Evolutionary conservation across 2,329 filamentous ascomycete species (phyloP).

Genomic region (Ciborinia camelliae): DNA sequence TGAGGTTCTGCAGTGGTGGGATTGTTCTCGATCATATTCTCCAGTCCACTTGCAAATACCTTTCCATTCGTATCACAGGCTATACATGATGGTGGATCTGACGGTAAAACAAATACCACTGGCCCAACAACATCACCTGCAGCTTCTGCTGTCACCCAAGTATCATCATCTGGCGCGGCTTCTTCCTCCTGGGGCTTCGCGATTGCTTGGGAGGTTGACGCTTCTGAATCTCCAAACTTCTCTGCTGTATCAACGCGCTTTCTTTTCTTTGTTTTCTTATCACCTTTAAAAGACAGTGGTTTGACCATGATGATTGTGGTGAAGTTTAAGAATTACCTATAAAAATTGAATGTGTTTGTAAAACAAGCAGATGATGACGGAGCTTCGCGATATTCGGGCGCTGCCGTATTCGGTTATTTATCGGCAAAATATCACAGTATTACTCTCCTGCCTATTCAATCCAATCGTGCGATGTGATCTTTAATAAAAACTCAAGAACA

Average conservation of each 20-base stretch:
- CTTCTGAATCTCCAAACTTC: constrained; percentile 37
- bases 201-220: constrained; percentile 29
- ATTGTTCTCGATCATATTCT: constrained; percentile 85
- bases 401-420: constrained; percentile 9
- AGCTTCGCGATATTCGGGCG: constrained; percentile 14
- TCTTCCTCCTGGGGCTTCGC: constrained; percentile 26
- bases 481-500: not conserved
- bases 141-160: constrained; percentile 83
- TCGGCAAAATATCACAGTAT: not conserved
- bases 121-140: constrained; percentile 75
- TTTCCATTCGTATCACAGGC: constrained; percentile 84
- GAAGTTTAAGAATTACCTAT: constrained; percentile 10
- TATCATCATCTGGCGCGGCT: constrained; percentile 61
- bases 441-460: not conserved
- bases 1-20: constrained; percentile 87
- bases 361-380: not conserved
- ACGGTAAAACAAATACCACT: constrained; percentile 76
- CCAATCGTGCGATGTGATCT: not conserved
- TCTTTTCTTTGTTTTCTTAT: constrained; percentile 90
- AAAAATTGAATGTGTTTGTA: not conserved
- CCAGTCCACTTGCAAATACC: constrained; percentile 76
- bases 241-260: constrained; percentile 61
- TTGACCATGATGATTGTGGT: constrained; percentile 66
- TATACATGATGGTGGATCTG: constrained; percentile 67
- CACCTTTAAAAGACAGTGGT: constrained; percentile 91